Evolutionary conservation across 75 land plant genomes (phyloP), one percentile per base, ranked within the genome.

Genomic region (Azolla pinnata): DNA sequence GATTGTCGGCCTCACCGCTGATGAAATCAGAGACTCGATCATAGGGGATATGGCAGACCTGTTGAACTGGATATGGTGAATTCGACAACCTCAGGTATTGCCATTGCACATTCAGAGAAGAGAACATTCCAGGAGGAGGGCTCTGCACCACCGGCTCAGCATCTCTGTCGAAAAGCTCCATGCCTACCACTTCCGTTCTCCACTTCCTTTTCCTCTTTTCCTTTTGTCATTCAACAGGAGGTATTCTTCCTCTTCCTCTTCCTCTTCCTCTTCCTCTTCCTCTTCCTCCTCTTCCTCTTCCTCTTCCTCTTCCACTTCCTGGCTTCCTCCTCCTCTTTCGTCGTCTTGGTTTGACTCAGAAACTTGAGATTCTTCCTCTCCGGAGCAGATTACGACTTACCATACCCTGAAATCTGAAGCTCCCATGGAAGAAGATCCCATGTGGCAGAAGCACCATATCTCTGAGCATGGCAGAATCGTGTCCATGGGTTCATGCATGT

Each of bases 21-120:
- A 85, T 73, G 59, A 85, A 85, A 16, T 66, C 77, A 67, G 83
- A 76, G 20, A 82, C 80, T 25, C 85, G 70, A 1, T 31, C 63
- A 75, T 85, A 85, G 34, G 85, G 89, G 61, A 85, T 85, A 27
- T 82, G 75, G 4, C 82, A 85, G 0, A 79, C 82, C 46, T 85
- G 82, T 46, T 85, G 82, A 19, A 79, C 69, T 34, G 66, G 66
- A 31, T 74, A 52, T 52, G 54, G 54, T 1, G 54, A 52, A 52
- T 52, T 52, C 2, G 54, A 52, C 9, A 52, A 24, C 29, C 54
- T 52, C 5, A 52, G 29, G 54, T 52, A 52, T 24, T 52, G 54
- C 54, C 54, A 52, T 29, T 27, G 54, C 28, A 52, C 28, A 52
- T 52, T 23, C 2, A 23, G 12, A 12, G 54, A 23, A 1, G 54